phyloP scores from a whole-genome alignment of 2,329 filamentous ascomycete species.

The Mollisia scopiformis region DNA sequence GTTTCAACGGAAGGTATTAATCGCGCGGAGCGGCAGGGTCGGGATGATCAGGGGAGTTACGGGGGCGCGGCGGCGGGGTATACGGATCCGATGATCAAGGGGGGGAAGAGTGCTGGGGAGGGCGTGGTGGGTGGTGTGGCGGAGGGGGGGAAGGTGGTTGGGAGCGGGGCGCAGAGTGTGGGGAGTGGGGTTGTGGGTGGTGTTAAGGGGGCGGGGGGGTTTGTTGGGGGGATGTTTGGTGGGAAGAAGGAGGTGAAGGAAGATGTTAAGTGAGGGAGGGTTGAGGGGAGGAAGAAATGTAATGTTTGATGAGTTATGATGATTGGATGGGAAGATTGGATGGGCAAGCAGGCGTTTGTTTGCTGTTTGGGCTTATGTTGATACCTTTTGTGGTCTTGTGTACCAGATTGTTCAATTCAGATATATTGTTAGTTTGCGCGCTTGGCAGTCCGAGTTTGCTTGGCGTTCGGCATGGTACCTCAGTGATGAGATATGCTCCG shows the following conservation, averaged over 20 bases:
- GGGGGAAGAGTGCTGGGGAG: slow-evolving; percentile 14
- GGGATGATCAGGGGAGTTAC: slow-evolving; percentile 61
- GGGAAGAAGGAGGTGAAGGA: slow-evolving; percentile 12
- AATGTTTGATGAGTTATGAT: not conserved
- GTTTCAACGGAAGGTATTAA: slow-evolving; percentile 68
- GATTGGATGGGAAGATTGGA: not conserved
- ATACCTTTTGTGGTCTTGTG: not conserved
- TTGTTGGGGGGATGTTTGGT: slow-evolving; percentile 17
- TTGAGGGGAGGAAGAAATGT: not conserved
- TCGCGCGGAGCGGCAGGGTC: slow-evolving; percentile 64
- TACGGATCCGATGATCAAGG: slow-evolving; percentile 7
- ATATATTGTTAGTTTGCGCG: not conserved
- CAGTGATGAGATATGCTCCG: too few species aligned
- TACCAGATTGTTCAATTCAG: not conserved
- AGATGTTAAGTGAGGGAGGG: not conserved
- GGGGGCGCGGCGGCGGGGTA: slow-evolving; percentile 11
- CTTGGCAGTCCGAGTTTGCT: too few species aligned
- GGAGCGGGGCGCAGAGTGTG: slow-evolving; percentile 10
- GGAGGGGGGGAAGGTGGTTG: not conserved
- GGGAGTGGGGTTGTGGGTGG: slow-evolving; percentile 17
- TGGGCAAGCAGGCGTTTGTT: too few species aligned
- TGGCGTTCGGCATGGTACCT: too few species aligned
- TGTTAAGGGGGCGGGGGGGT: slow-evolving; percentile 17
- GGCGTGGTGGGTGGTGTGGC: slow-evolving; percentile 11
- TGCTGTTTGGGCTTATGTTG: not conserved